phyloP scores from a whole-genome alignment of 2,329 filamentous ascomycete species.

The Paraphoma chrysanthemicola region DNA sequence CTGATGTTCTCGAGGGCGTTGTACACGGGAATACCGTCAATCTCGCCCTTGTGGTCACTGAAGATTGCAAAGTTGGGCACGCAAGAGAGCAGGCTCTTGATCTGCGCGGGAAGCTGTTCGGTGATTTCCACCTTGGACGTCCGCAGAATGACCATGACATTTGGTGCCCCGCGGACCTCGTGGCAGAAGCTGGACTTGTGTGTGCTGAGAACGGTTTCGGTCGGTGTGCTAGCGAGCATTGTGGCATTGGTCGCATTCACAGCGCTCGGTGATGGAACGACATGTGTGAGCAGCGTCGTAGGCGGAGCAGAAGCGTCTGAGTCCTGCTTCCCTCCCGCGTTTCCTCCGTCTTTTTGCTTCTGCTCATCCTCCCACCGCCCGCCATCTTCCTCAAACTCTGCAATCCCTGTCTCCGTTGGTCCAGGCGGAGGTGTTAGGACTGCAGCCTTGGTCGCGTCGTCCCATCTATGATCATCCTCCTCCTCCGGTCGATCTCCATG shows the following conservation, averaged over 20 bases:
- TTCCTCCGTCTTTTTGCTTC: constrained; percentile 7
- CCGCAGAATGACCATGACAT: constrained; percentile 64
- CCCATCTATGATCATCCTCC: constrained; percentile 20
- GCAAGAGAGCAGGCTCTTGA: constrained; percentile 62
- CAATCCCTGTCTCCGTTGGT: constrained; percentile 12
- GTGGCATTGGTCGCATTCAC: constrained; percentile 7
- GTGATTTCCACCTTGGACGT: constrained; percentile 65
- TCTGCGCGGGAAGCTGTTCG: constrained; percentile 63
- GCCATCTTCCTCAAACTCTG: constrained; percentile 25
- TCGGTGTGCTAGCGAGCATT: neutral
- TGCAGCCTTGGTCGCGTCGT: constrained; percentile 12
- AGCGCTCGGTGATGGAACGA: constrained; percentile 1
- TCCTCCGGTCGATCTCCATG: constrained; percentile 11
- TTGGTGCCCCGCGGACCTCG: constrained; percentile 46
- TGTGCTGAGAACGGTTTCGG: neutral
- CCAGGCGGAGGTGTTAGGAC: neutral
- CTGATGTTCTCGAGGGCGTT: constrained; percentile 58
- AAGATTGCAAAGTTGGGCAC: constrained; percentile 64
- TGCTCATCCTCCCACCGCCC: constrained; percentile 26
- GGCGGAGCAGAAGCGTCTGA: neutral
- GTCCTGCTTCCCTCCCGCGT: neutral
- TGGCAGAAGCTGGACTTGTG: constrained; percentile 25
- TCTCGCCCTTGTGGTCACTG: constrained; percentile 63
- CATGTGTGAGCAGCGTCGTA: constrained; percentile 15
- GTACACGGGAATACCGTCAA: constrained; percentile 58